Evolutionary conservation across 371 early-diverging fungal genomes (phyloP).

Genomic region (Mucor indicus): DNA sequence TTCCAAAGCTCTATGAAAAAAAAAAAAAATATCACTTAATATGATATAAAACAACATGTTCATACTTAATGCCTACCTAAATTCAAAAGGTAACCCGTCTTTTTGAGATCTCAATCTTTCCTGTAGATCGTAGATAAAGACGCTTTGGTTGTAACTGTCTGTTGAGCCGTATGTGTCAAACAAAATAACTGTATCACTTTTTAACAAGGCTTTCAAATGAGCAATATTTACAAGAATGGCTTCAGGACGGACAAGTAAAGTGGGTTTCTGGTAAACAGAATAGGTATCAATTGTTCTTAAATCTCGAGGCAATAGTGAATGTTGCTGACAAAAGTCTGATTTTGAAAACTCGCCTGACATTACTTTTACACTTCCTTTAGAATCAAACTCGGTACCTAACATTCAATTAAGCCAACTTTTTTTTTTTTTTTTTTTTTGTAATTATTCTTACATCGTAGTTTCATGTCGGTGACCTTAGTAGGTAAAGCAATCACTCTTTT

Average conservation of each 20-base stretch:
- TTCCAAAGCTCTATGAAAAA: slow-evolving; percentile 66
- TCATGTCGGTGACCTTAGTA: slow-evolving; percentile 26
- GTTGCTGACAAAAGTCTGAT: slow-evolving; percentile 72
- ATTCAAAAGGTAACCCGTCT: slow-evolving; percentile 65
- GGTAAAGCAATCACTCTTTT: slow-evolving; percentile 15
- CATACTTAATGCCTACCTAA: slow-evolving; percentile 63
- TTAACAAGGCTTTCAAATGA: slow-evolving; percentile 78
- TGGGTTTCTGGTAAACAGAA: slow-evolving; percentile 77
- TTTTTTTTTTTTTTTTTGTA: background rate
- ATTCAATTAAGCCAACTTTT: no score
- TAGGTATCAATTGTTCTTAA: slow-evolving; percentile 78
- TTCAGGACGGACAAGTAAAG: slow-evolving; percentile 81
- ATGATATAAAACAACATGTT: no score
- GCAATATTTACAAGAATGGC: slow-evolving; percentile 82
- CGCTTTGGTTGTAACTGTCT: slow-evolving; percentile 66
- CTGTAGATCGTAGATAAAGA: slow-evolving; percentile 80
- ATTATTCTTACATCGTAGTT: slow-evolving; percentile 23
- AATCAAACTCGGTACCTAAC: slow-evolving; percentile 73
- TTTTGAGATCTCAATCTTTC: slow-evolving; percentile 60
- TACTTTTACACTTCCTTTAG: slow-evolving; percentile 63
- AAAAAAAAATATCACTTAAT: no score
- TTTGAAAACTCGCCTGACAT: slow-evolving; percentile 78
- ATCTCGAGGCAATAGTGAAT: slow-evolving; percentile 76
- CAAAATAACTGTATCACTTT: slow-evolving; percentile 76
- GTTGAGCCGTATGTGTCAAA: slow-evolving; percentile 71